Conservation (phyloP, 2,329 filamentous ascomycete species). For the Alternaria brassicicola region DNA sequence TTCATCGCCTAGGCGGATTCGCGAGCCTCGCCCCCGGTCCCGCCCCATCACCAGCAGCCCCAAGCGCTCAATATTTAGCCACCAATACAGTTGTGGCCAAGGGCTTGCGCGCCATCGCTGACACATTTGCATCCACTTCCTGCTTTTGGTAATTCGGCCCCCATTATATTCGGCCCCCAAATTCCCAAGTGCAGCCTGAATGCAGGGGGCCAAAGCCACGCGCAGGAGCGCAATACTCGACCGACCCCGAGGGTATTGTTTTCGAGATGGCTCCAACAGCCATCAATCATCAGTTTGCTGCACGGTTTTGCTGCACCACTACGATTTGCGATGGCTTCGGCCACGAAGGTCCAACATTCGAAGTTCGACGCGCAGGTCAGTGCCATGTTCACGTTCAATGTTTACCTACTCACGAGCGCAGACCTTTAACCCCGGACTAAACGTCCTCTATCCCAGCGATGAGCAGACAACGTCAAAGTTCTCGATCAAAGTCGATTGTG, state of each 20-base stretch:
- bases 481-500: constrained; percentile 22
- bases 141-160: constrained; percentile 12
- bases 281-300: not conserved
- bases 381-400: not conserved
- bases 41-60: not conserved
- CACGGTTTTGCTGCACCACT: not conserved
- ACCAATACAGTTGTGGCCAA: not conserved
- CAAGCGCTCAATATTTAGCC: not conserved
- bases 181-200: not conserved
- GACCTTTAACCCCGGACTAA: constrained; percentile 23
- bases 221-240: not conserved
- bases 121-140: not conserved
- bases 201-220: constrained; percentile 5
- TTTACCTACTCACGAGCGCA: not conserved
- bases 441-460: constrained; percentile 24
- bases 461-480: constrained; percentile 15
- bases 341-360: constrained; percentile 22
- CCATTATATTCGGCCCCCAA: constrained; percentile 11
- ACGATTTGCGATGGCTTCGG: constrained; percentile 17
- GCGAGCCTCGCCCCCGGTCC: not conserved
- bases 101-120: not conserved
- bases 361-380: constrained; percentile 26
- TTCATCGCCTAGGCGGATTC: not conserved
- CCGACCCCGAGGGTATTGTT: not conserved
- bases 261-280: not conserved